A percentile compares a stretch with the other conserved stretches of the same genome.
phyloP scores from a whole-genome alignment of 1,284 basidiomycete species.

The Malassezia pachydermatis region DNA sequence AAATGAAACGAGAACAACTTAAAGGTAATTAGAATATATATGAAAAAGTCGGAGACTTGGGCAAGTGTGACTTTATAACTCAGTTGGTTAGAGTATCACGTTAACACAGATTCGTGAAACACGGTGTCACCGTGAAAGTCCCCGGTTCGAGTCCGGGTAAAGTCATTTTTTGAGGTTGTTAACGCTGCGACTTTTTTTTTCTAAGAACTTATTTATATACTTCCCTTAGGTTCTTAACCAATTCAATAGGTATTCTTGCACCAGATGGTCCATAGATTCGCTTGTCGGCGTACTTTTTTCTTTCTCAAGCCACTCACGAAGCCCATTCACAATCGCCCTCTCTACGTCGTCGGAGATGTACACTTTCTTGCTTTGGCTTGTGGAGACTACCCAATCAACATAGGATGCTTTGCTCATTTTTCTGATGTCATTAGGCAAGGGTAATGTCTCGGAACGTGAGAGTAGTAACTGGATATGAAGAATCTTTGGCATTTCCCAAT shows the following conservation, averaged over 20 bases:
- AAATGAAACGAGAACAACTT: too few relatives aligned
- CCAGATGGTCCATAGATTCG: too few relatives aligned
- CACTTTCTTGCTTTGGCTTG: background rate
- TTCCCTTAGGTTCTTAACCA: too few relatives aligned
- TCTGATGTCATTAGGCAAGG: constrained; percentile 4
- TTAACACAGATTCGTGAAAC: constrained; percentile 12
- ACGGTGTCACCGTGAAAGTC: constrained; percentile 16
- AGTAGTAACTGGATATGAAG: constrained; percentile 2
- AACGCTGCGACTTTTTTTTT: background rate
- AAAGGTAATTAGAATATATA: too few relatives aligned
- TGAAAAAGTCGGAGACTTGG: too few relatives aligned
- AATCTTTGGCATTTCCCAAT: background rate
- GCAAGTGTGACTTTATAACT: constrained; percentile 16
- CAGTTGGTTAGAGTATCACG: constrained; percentile 22
- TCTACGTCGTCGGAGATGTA: background rate
- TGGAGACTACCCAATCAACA: constrained; percentile 4
- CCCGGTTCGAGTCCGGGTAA: constrained; percentile 21
- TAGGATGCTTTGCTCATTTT: constrained; percentile 1
- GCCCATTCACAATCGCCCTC: background rate
- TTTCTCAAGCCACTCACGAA: constrained; percentile 1
- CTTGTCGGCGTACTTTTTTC: too few relatives aligned
- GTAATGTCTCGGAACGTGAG: background rate
- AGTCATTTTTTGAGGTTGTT: constrained; percentile 13
- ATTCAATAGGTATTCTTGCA: background rate
- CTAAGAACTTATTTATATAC: too few relatives aligned